Base-by-base conservation (phyloP, 441 rosid species). In the Populus hybrid region DNA sequence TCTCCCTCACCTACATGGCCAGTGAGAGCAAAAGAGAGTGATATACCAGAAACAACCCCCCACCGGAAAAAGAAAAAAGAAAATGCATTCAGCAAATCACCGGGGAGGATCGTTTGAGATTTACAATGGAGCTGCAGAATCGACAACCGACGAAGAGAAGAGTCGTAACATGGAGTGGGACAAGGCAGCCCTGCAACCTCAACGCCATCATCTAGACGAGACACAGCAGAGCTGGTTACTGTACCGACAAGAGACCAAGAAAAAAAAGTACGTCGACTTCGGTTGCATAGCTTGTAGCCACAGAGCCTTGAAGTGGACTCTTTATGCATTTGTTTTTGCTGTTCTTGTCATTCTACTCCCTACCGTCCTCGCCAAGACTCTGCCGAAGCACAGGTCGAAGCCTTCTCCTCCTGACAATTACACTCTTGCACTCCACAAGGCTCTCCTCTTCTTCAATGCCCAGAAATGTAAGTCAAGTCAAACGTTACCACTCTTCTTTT, bases 151-250 rank as follows among this genome's bases (percentile, higher is more conserved):
- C 1, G 91, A 87, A 16, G 87, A 87, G 34, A 82, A 79, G 73
- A 88, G 86, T 81, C 66, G 87, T 36, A 82, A 67, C 76, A 76
- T 84, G 69, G 88, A 86, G 14, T 86, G 90, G 92, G 97, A 93
- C 81, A 78, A 83, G 79, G 91, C 85, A 5, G 87, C 94, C 59
- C 75, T 89, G 8, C 91, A 83, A 14, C 74, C 85, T 5, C 85
- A 77, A 6, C 40, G 20, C 8, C 84, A 65, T 10, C 74, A 78
- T 67, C 82, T 92, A 9, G 97, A 94, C 59, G 97, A 92, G 77
- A 94, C 98, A 8, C 97, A 94, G 32, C 97, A 92, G 85, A 88
- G 97, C 75, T 94, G 97, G 98, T 83, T 94, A 36, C 79, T 92
- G 63, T 91, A 90, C 21, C 87, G 89, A 0, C 82, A 83, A 36